phyloP scores from a whole-genome alignment of 306 rosid species.

The Biancaea sappan region DNA sequence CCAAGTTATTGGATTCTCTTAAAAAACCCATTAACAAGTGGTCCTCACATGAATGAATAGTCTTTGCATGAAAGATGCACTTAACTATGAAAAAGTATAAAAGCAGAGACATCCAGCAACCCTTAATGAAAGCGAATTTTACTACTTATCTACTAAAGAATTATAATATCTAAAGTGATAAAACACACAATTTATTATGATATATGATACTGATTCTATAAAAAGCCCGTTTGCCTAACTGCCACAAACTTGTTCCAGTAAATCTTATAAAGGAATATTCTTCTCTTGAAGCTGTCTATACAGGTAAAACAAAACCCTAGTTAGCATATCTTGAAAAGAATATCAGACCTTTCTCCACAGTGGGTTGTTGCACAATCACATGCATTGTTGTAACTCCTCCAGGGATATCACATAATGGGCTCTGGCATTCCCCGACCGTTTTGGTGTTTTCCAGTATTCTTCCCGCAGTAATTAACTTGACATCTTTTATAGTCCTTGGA shows the following conservation, averaged over 20 bases:
- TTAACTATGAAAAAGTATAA: no score
- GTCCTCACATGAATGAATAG: neutral
- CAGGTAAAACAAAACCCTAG: no score
- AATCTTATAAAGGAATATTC: neutral
- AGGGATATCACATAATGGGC: conserved; percentile 77
- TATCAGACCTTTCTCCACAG: conserved; percentile 67
- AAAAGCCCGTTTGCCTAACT: neutral
- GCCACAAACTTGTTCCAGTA: neutral
- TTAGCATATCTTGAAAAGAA: no score
- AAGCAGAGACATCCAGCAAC: no score
- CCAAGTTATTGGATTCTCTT: no score
- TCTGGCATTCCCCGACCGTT: conserved; percentile 86
- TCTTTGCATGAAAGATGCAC: neutral
- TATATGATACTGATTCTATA: no score
- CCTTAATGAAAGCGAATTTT: neutral
- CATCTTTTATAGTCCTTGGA: conserved; percentile 87
- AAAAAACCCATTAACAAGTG: neutral
- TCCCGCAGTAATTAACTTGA: conserved; percentile 87
- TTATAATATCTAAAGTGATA: no score
- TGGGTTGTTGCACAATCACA: conserved; percentile 76
- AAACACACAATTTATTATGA: no score
- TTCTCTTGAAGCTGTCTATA: neutral
- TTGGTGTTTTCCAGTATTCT: conserved; percentile 78
- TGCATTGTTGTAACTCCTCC: conserved; percentile 93
- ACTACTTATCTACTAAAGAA: no score